phyloP scores from a whole-genome alignment of 2,329 filamentous ascomycete species.

The Fusarium sp. region DNA sequence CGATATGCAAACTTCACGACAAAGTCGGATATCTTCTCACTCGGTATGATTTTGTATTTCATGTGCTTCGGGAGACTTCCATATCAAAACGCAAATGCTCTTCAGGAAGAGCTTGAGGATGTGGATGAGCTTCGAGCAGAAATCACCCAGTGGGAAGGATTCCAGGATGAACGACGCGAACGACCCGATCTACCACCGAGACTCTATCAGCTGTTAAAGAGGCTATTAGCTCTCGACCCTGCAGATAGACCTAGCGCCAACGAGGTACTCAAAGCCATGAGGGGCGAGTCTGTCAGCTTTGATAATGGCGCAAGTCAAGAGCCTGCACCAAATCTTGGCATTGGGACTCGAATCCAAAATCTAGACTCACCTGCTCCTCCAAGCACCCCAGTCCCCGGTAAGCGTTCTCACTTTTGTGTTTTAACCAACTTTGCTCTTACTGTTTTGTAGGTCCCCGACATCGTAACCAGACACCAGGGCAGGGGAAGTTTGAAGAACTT shows the following conservation, averaged over 20 bases:
- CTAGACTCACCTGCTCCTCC: conserved; percentile 65
- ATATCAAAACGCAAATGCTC: conserved; percentile 83
- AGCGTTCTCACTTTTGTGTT: conserved; percentile 20
- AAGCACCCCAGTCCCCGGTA: conserved; percentile 62
- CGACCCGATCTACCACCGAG: conserved; percentile 86
- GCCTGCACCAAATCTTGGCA: conserved; percentile 53
- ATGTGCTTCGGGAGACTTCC: conserved; percentile 94
- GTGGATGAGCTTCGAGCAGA: conserved; percentile 86
- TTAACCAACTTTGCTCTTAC: conserved; percentile 49
- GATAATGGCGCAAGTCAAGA: conserved; percentile 56
- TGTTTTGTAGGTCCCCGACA: conserved; percentile 48
- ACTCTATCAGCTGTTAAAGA: conserved; percentile 86
- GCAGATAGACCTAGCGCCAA: conserved; percentile 82
- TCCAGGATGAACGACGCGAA: conserved; percentile 79
- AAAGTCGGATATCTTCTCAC: conserved; percentile 97
- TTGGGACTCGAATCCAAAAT: conserved; percentile 64
- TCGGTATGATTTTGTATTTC: conserved; percentile 99
- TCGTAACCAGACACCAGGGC: conserved; percentile 31
- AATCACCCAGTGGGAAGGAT: conserved; percentile 88
- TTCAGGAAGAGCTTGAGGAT: conserved; percentile 93
- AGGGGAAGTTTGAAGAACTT: conserved; percentile 46
- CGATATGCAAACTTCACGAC: conserved; percentile 92
- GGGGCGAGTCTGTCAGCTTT: conserved; percentile 67
- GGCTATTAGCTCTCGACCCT: conserved; percentile 82
- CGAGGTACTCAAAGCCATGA: conserved; percentile 84